Evolutionary conservation across 2,329 filamentous ascomycete species (phyloP).

Genomic region (Aspergillus terreus): DNA sequence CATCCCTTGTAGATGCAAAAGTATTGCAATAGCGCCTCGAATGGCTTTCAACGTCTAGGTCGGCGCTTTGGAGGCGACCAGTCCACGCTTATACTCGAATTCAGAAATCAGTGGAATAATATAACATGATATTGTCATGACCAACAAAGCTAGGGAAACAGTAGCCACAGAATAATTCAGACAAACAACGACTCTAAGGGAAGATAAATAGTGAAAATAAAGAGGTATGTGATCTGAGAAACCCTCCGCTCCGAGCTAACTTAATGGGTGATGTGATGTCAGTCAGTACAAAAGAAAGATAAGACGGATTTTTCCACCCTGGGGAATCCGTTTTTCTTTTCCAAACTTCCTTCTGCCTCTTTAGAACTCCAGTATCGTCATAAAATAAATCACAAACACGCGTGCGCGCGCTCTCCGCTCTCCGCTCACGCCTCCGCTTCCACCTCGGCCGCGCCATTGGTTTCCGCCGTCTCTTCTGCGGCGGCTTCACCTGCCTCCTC

Average conservation of each 20-base stretch:
- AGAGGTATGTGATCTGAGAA: not conserved
- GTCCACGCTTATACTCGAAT: not conserved
- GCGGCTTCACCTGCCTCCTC: constrained; percentile 19
- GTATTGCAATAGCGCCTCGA: too few relatives aligned
- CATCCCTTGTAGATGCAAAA: too few relatives aligned
- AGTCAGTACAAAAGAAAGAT: not conserved
- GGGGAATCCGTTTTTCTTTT: not conserved
- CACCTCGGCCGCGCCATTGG: constrained; percentile 31
- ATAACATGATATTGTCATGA: not conserved
- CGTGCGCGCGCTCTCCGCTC: not conserved
- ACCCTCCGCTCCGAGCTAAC: not conserved
- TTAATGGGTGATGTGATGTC: not conserved
- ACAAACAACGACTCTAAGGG: not conserved
- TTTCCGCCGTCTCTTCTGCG: constrained; percentile 15
- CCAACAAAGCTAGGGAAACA: not conserved
- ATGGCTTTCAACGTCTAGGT: not conserved
- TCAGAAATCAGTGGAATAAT: not conserved
- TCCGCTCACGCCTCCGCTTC: constrained; percentile 19
- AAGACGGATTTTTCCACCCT: not conserved
- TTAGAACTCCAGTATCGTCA: not conserved
- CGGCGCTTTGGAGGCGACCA: not conserved
- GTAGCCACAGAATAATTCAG: not conserved
- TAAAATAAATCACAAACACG: constrained; percentile 2
- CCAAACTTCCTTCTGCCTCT: not conserved
- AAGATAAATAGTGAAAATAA: not conserved